phyloP scores from a whole-genome alignment of 139 green algal species.

The Spirogloea muscicola region DNA sequence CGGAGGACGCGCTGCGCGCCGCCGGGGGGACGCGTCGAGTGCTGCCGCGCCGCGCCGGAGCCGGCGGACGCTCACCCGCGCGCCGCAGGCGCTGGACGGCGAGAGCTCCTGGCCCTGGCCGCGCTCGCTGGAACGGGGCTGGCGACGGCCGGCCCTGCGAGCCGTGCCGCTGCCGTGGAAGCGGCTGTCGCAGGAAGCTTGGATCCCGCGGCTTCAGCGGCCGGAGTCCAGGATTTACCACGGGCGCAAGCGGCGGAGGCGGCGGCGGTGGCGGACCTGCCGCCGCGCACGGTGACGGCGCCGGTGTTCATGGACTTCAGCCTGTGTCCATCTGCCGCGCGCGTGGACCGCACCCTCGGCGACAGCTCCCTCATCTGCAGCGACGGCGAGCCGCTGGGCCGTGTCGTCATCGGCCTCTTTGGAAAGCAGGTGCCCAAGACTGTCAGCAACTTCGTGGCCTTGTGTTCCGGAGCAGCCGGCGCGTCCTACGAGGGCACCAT shows the following conservation, averaged over 20 bases:
- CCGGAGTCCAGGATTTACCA: not conserved
- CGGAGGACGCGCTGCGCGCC: not conserved
- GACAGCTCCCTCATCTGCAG: conserved; percentile 28
- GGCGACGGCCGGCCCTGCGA: not conserved
- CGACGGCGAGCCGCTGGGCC: conserved; percentile 42
- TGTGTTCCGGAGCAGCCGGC: conserved; percentile 34
- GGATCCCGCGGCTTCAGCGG: not conserved
- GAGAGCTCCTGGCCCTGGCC: not conserved
- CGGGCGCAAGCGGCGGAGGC: not conserved
- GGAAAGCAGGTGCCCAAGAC: conserved; percentile 45
- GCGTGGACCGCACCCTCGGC: conserved; percentile 33
- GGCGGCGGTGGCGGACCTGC: not conserved
- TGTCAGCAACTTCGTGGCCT: conserved; percentile 49
- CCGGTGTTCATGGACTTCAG: conserved; percentile 39
- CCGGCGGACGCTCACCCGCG: not conserved
- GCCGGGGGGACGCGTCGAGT: not conserved
- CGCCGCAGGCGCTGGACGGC: not conserved
- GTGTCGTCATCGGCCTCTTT: conserved; percentile 54
- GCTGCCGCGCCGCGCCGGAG: not conserved
- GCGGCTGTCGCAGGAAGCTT: not conserved
- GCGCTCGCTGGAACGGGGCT: not conserved
- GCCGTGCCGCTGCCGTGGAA: not conserved
- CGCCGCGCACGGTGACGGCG: conserved; percentile 28
- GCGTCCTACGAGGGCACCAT: conserved; percentile 45
- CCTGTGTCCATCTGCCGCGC: conserved; percentile 37